phyloP scores from a whole-genome alignment of 495 filamentous ascomycete species.

The Xylaria intraflava region DNA sequence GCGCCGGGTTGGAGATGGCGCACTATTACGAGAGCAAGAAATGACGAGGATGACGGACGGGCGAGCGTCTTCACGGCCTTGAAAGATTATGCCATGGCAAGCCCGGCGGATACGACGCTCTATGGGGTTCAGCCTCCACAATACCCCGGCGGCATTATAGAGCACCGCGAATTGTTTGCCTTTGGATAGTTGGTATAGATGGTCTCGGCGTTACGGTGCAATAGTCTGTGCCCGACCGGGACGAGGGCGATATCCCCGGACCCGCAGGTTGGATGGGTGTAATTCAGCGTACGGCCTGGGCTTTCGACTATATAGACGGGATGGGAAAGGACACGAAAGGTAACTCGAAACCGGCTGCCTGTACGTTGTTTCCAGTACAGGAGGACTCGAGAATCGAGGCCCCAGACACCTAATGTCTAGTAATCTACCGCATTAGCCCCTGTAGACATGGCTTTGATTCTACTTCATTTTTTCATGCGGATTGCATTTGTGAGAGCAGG shows the following conservation, averaged over 20 bases:
- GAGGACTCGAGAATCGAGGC: too few species aligned
- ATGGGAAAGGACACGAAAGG: too few species aligned
- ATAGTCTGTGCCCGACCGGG: background rate
- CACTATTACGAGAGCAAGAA: slow-evolving; percentile 70
- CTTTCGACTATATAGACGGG: too few species aligned
- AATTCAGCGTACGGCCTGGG: too few species aligned
- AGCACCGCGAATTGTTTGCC: background rate
- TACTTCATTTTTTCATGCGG: too few species aligned
- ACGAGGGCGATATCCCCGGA: background rate
- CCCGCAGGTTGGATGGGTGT: too few species aligned
- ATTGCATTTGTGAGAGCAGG: too few species aligned
- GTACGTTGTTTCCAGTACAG: too few species aligned
- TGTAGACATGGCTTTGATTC: too few species aligned
- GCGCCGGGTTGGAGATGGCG: slow-evolving; percentile 93
- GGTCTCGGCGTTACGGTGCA: background rate
- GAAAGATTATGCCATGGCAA: background rate
- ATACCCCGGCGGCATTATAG: background rate
- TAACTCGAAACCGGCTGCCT: too few species aligned
- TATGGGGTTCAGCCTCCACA: background rate
- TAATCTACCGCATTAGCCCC: too few species aligned
- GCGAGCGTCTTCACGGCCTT: background rate
- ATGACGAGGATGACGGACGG: slow-evolving; percentile 11
- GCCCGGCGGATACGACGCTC: background rate
- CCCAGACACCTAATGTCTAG: too few species aligned
- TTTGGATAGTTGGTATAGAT: background rate